These are phyloP conservation scores for Pythium rhizo-oryzae DNA, from an alignment of 352 stramenopile species.

Conservation along the genomic window DNA sequence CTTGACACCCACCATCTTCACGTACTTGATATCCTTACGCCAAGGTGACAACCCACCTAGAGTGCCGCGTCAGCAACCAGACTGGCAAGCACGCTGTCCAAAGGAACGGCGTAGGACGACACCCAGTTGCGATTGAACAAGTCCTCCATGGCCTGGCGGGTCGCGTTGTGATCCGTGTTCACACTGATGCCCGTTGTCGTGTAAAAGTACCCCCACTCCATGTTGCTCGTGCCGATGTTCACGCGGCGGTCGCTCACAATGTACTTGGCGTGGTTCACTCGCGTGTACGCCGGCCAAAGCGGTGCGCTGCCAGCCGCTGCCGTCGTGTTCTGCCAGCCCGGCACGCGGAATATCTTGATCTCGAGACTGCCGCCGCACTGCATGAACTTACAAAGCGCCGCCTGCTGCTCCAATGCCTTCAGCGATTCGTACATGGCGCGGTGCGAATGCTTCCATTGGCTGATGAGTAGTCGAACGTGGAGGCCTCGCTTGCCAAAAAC, in stretches of 20 bases:
- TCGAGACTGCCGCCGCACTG: constrained; percentile 58
- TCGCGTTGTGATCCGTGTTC: constrained; percentile 73
- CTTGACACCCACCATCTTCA: background rate
- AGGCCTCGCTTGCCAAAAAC: constrained; percentile 62
- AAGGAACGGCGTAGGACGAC: constrained; percentile 56
- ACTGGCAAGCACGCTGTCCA: constrained; percentile 21
- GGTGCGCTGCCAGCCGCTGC: constrained; percentile 21
- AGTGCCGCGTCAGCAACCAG: no score
- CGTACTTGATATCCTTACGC: no score
- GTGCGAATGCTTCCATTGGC: constrained; percentile 74
- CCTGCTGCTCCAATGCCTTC: constrained; percentile 48
- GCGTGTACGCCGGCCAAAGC: constrained; percentile 66
- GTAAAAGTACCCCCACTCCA: constrained; percentile 90
- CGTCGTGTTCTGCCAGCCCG: constrained; percentile 75
- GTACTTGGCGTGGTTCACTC: constrained; percentile 87
- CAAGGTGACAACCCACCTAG: no score
- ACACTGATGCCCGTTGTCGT: constrained; percentile 76
- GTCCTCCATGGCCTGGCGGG: constrained; percentile 50
- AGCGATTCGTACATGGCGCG: constrained; percentile 59
- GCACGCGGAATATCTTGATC: constrained; percentile 75
- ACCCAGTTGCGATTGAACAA: constrained; percentile 82
- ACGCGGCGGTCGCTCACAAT: constrained; percentile 79
- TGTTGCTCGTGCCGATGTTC: constrained; percentile 88
- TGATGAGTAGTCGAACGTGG: constrained; percentile 67
- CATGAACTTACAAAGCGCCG: constrained; percentile 43